Conservation (phyloP, 768 basidiomycete species). For the Macrolepiota fuliginosa region DNA sequence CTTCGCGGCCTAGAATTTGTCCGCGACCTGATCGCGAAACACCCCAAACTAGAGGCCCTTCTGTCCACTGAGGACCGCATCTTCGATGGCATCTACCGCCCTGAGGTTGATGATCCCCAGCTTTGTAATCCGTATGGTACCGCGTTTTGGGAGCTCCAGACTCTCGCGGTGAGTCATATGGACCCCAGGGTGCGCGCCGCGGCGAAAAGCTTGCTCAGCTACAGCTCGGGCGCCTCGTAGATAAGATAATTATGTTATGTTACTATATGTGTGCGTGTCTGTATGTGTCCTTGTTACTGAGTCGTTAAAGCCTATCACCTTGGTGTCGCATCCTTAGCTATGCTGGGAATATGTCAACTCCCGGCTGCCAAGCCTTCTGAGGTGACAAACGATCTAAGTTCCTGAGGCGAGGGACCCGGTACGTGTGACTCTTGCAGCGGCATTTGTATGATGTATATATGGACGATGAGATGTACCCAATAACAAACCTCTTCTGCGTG, state of each 20-base stretch:
- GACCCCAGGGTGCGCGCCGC: slow-evolving; percentile 68
- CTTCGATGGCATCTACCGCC: slow-evolving; percentile 80
- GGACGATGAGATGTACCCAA: not conserved
- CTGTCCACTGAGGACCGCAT: slow-evolving; percentile 85
- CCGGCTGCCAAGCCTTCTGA: not conserved
- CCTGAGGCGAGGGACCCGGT: not conserved
- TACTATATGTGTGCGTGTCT: not conserved
- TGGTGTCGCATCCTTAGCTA: not conserved
- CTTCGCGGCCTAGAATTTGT: slow-evolving; percentile 76
- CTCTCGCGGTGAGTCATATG: slow-evolving; percentile 57
- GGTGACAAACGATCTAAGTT: not conserved
- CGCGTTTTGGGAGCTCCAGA: slow-evolving; percentile 81
- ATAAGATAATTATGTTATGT: slow-evolving; percentile 14
- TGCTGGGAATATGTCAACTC: not conserved
- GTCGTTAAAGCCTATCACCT: not conserved
- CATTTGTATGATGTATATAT: slow-evolving; percentile 2
- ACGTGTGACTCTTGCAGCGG: not conserved
- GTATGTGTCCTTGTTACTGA: not conserved
- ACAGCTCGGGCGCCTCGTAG: slow-evolving; percentile 31
- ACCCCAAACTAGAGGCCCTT: slow-evolving; percentile 79
- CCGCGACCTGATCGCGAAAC: slow-evolving; percentile 64
- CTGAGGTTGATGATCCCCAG: slow-evolving; percentile 88
- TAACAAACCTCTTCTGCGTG: not conserved
- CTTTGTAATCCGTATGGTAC: slow-evolving; percentile 79
- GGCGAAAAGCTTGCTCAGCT: slow-evolving; percentile 56